phyloP scores from a whole-genome alignment of 345 rosid species.

The Aquilaria malaccensis region DNA sequence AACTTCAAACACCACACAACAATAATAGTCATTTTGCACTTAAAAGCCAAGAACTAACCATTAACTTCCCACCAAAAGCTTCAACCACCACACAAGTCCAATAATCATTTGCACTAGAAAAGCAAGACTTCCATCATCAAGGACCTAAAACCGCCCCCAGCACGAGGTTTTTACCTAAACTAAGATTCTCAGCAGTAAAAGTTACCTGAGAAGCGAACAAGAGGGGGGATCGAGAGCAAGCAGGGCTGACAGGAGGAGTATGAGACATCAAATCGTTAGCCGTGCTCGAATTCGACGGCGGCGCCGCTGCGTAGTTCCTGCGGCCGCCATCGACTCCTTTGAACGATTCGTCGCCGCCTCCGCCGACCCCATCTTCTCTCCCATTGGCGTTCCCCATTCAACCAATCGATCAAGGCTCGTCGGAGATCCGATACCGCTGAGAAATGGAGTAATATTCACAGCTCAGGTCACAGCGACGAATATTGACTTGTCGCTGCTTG shows the following conservation, averaged over 20 bases:
- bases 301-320: constrained; percentile 16
- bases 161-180: not conserved
- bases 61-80: no score
- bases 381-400: constrained; percentile 85
- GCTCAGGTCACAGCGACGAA: no score
- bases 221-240: constrained; percentile 54
- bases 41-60: no score
- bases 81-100: no score
- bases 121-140: no score
- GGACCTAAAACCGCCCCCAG: not conserved
- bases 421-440: no score
- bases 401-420: not conserved
- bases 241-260: constrained; percentile 50
- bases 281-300: constrained; percentile 19
- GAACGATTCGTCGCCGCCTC: constrained; percentile 18
- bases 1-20: no score
- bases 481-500: no score
- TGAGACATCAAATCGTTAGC: constrained; percentile 40
- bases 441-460: no score
- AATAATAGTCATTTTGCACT: no score
- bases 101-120: no score
- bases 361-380: constrained; percentile 37
- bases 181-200: no score
- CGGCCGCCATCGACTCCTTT: constrained; percentile 37
- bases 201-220: constrained; percentile 71